These are phyloP conservation scores for Raddia guianensis DNA, from an alignment of 176 grass and related monocot species.

Conservation along the genomic window DNA sequence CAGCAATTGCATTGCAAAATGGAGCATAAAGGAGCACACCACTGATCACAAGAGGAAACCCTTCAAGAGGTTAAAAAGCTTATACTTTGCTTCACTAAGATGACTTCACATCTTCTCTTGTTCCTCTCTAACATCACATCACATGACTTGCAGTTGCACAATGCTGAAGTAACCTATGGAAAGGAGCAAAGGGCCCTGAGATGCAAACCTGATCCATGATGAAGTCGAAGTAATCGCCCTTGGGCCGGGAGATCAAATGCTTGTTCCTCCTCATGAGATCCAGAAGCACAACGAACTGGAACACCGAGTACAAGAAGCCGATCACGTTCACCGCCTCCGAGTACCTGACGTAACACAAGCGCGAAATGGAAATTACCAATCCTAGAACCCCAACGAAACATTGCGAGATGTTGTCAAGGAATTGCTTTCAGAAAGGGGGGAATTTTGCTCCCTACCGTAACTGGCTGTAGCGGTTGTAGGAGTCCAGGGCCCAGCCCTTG, in stretches of 20 bases:
- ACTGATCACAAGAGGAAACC: conserved; percentile 39
- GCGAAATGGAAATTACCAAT: background rate
- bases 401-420: conserved; percentile 1
- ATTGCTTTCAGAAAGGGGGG: background rate
- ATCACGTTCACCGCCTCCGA: conserved; percentile 86
- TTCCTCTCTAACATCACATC: conserved; percentile 26
- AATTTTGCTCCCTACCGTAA: conserved; percentile 52
- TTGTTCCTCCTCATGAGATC: conserved; percentile 57
- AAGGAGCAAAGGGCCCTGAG: background rate
- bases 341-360: conserved; percentile 50
- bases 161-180: conserved; percentile 39
- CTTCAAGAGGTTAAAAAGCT: conserved; percentile 17
- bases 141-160: conserved; percentile 40
- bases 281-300: conserved; percentile 57
- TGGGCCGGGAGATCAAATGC: conserved; percentile 59
- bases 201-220: conserved; percentile 86
- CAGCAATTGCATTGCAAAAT: background rate
- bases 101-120: conserved; percentile 21
- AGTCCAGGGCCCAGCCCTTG: conserved; percentile 89
- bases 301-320: conserved; percentile 75
- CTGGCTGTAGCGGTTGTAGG: conserved; percentile 75
- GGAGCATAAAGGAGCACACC: conserved; percentile 31
- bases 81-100: conserved; percentile 48
- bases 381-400: conserved; percentile 16
- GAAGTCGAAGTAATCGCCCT: conserved; percentile 77